These are phyloP conservation scores for Chlorella ohadii DNA, from an alignment of 139 green algal genomes.

Conservation along the genomic window DNA sequence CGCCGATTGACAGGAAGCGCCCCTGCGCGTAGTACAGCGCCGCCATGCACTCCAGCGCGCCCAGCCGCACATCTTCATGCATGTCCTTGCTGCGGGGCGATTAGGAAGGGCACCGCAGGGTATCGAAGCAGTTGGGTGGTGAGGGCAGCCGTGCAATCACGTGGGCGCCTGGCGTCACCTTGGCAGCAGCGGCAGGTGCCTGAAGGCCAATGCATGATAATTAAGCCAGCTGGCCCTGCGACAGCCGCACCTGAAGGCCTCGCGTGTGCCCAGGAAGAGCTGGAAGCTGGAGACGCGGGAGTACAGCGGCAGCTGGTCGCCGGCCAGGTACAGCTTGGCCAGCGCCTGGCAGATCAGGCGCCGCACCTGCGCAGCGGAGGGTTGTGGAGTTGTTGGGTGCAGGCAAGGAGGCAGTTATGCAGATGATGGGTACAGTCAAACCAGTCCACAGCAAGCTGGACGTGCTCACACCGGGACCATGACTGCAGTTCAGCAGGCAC, in stretches of 20 bases:
- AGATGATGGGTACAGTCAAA: too few species aligned
- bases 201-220: neutral
- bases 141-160: neutral
- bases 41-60: slow-evolving; percentile 67
- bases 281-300: slow-evolving; percentile 71
- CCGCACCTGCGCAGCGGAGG: slow-evolving; percentile 64
- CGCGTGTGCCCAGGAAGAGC: slow-evolving; percentile 67
- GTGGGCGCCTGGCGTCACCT: too few species aligned
- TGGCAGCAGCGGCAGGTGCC: neutral
- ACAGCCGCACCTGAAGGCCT: slow-evolving; percentile 38
- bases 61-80: slow-evolving; percentile 58
- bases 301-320: slow-evolving; percentile 80
- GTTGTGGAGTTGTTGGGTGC: too few species aligned
- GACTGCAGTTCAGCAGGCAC: too few species aligned
- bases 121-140: too few species aligned
- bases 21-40: slow-evolving; percentile 63
- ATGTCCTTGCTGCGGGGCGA: slow-evolving; percentile 18
- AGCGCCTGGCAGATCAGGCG: slow-evolving; percentile 71
- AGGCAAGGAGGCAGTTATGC: too few species aligned
- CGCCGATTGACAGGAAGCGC: slow-evolving; percentile 56
- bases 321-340: slow-evolving; percentile 66
- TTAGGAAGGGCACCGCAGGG: too few species aligned
- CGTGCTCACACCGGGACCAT: too few species aligned
- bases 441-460: neutral
- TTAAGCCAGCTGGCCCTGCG: neutral